phyloP scores from a whole-genome alignment of 768 basidiomycete genomes.

The Crucibulum laeve region DNA sequence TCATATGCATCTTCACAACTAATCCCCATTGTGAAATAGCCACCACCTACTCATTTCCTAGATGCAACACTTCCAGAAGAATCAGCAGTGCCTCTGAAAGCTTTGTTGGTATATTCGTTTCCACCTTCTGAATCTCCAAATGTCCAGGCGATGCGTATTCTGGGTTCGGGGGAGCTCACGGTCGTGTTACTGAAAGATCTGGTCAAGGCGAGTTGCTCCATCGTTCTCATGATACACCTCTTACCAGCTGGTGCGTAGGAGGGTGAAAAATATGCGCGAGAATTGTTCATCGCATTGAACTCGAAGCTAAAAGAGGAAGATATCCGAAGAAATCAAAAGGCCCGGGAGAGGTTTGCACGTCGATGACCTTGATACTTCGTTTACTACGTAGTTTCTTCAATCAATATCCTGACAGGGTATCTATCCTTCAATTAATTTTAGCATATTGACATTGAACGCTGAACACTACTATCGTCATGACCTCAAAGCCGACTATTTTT shows the following conservation, averaged over 20 bases:
- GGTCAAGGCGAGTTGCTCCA: slow-evolving; percentile 40
- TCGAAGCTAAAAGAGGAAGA: slow-evolving; percentile 65
- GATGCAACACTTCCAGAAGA: slow-evolving; percentile 77
- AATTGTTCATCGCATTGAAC: slow-evolving; percentile 53
- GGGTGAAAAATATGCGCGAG: slow-evolving; percentile 61
- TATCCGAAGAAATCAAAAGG: slow-evolving; percentile 52
- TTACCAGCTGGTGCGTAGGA: slow-evolving; percentile 33
- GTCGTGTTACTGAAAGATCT: slow-evolving; percentile 43
- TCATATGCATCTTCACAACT: background rate
- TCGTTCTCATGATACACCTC: background rate
- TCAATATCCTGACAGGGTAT: too few relatives aligned
- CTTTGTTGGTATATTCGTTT: slow-evolving; percentile 67
- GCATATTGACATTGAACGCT: too few relatives aligned
- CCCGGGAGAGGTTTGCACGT: slow-evolving; percentile 45
- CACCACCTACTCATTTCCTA: slow-evolving; percentile 59
- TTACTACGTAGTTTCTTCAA: too few relatives aligned
- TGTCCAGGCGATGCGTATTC: slow-evolving; percentile 59
- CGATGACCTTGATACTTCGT: too few relatives aligned
- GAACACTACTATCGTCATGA: too few relatives aligned
- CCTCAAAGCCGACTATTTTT: too few relatives aligned
- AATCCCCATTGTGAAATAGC: slow-evolving; percentile 31
- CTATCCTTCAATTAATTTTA: too few relatives aligned
- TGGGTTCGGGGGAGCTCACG: slow-evolving; percentile 60
- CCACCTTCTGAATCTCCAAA: slow-evolving; percentile 27
- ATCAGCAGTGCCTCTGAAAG: slow-evolving; percentile 52